Evolutionary conservation across 1,284 basidiomycete genomes (phyloP), one percentile per base, ranked within the genome.

Genomic region (Heliocybe sulcata): DNA sequence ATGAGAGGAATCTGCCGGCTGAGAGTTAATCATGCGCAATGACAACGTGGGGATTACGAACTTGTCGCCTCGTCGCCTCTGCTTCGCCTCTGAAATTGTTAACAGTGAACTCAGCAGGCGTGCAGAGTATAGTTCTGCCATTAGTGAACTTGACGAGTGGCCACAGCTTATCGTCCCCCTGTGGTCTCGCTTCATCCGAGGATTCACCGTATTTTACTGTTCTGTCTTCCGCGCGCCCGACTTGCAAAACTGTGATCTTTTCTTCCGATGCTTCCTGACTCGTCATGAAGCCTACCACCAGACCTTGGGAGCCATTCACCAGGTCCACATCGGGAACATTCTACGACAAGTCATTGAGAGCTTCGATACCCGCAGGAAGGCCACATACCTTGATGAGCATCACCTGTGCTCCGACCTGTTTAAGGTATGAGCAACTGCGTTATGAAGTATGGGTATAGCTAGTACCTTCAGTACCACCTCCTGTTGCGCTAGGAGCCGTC

Each of bases 261-360:
- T 74, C 74, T 16, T 60, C 61, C 16, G 67, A 63, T 3, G 78
- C 75, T 51, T 85, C 81, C 16, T 70, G 66, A 50, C 67, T 60
- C n/a, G 63, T 69, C 59, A 55, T 59, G 64, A 96, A 96, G 0
- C 76, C 80, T n/a, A 86, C 66, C n/a, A 98, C 82, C 50, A 77
- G 81, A 26, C 94, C 94, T 66, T 94, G 84, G 23, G 87, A 91
- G 0, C 94, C 94, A 64, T 98, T 98, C 51, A 97, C 94, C 1
- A 98, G 77, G 22, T 73, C 35, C 60, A 75, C 57, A 78, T 82
- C 66, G 68, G 64, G 76, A 51, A 79, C 69, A 57, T 85, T 85
- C 71, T 84, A 45, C 33, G 23, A 25, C 11, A 25, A n/a, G 14
- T 11, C 47, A 59, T 45, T 14, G n/a, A 23, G 19, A 12, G 54